A percentile compares a stretch with the other conserved stretches of the same genome.
phyloP scores from a whole-genome alignment of 2,329 filamentous ascomycete species.

The Fusarium pseudonygamai region DNA sequence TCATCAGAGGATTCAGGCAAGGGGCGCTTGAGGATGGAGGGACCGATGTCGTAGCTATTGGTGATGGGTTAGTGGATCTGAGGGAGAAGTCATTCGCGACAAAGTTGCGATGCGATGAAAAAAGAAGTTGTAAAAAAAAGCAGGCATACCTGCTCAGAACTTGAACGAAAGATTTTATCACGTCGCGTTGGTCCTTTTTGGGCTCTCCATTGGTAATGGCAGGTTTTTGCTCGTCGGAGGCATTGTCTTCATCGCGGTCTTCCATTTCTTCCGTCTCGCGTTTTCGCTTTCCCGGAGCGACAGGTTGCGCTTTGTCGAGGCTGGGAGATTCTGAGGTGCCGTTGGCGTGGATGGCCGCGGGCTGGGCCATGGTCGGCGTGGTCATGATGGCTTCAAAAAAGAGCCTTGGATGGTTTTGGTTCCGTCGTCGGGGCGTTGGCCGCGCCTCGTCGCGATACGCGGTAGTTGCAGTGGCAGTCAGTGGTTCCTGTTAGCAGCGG shows the following conservation, averaged over 20 bases:
- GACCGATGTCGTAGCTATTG: constrained; percentile 62
- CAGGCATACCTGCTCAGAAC: constrained; percentile 51
- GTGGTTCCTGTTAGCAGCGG: constrained; percentile 39
- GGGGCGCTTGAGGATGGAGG: constrained; percentile 65
- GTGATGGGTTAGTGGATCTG: constrained; percentile 43
- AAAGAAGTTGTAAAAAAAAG: constrained; percentile 12
- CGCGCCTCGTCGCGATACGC: constrained; percentile 55
- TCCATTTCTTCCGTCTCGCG: constrained; percentile 58
- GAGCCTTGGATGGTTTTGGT: constrained; percentile 13
- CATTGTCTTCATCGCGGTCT: constrained; percentile 47
- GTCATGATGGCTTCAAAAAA: constrained; percentile 38
- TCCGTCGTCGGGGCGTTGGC: constrained; percentile 43
- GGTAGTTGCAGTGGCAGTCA: constrained; percentile 49
- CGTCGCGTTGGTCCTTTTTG: constrained; percentile 46
- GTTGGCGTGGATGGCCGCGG: constrained; percentile 52
- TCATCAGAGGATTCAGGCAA: constrained; percentile 55
- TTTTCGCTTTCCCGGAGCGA: constrained; percentile 64
- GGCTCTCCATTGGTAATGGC: constrained; percentile 38
- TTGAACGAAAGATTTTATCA: constrained; percentile 52
- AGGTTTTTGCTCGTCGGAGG: constrained; percentile 42
- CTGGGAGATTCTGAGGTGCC: constrained; percentile 52
- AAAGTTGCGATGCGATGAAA: constrained; percentile 17
- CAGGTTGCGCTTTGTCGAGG: constrained; percentile 45
- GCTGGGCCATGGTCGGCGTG: constrained; percentile 53
- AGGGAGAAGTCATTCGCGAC: constrained; percentile 15